Conservation (phyloP, 257 asterid species). For the Cordia subcordata region DNA sequence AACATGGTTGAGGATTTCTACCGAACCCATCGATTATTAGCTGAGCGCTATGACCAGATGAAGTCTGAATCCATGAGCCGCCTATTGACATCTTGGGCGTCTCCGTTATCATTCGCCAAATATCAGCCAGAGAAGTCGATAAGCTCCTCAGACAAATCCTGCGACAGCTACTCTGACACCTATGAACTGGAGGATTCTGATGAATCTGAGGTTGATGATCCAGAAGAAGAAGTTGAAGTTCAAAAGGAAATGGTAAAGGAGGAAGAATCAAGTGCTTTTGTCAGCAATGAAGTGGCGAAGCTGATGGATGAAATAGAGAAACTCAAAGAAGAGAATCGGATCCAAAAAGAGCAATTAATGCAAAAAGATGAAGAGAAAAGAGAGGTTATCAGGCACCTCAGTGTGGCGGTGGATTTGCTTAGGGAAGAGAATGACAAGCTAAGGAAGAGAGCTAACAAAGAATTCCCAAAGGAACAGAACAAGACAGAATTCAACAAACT, state of each 20-base stretch:
- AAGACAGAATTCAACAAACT: constrained; percentile 21
- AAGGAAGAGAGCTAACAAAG: constrained; percentile 31
- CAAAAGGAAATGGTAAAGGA: constrained; percentile 15
- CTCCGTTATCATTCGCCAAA: constrained; percentile 43
- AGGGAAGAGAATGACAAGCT: constrained; percentile 59
- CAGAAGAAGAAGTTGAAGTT: constrained; percentile 31
- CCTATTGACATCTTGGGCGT: constrained; percentile 39
- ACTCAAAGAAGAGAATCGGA: constrained; percentile 43
- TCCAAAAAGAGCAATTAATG: constrained; percentile 34
- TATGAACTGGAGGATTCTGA: constrained; percentile 48
- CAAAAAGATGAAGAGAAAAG: constrained; percentile 79
- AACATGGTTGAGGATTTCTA: constrained; percentile 70
- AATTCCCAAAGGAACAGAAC: constrained; percentile 35
- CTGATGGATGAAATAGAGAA: constrained; percentile 41
- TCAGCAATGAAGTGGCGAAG: constrained; percentile 18
- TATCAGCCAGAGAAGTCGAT: constrained; percentile 35
- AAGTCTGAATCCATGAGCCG: constrained; percentile 49
- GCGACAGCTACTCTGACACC: constrained; percentile 67
- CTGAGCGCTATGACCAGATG: constrained; percentile 56
- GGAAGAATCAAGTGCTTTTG: constrained; percentile 17
- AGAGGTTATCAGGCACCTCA: constrained; percentile 66
- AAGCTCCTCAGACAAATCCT: constrained; percentile 40
- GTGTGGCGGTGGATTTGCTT: constrained; percentile 54
- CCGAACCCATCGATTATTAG: constrained; percentile 60
- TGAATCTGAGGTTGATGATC: constrained; percentile 74